phyloP scores from a whole-genome alignment of 169 alveolate genomes.

The Eimeria zaria region DNA sequence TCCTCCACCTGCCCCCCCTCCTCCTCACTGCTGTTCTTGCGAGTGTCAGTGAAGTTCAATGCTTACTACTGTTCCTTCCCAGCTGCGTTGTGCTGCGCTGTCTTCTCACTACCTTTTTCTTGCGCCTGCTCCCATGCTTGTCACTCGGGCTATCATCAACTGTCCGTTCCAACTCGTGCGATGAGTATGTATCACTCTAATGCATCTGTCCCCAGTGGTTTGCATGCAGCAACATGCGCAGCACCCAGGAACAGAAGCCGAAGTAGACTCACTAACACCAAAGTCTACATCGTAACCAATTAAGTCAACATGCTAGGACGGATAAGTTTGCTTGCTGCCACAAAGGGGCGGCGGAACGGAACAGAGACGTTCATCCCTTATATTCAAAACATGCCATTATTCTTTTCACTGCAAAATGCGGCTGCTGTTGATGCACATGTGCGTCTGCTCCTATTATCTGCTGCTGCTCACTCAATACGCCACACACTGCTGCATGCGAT shows the following conservation, averaged over 20 bases:
- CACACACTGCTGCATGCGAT: constrained; percentile 32
- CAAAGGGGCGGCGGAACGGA: constrained; percentile 41
- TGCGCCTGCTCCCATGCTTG: background rate
- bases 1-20: background rate
- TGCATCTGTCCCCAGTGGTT: background rate
- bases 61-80: background rate
- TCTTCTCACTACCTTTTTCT: background rate
- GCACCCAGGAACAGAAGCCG: background rate
- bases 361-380: constrained; percentile 43
- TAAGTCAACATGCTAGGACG: constrained; percentile 53
- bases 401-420: constrained; percentile 40
- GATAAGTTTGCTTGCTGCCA: constrained; percentile 34
- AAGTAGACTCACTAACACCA: background rate
- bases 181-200: background rate
- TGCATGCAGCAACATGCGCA: background rate
- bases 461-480: constrained; percentile 20
- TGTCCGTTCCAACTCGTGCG: background rate
- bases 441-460: constrained; percentile 27
- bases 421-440: constrained; percentile 37
- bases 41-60: background rate
- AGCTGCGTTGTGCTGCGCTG: background rate
- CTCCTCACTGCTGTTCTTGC: background rate
- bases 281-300: background rate
- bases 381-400: constrained; percentile 13
- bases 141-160: background rate